phyloP scores from a whole-genome alignment of 2,329 filamentous ascomycete species.

The Dactylellina drechsleri region DNA sequence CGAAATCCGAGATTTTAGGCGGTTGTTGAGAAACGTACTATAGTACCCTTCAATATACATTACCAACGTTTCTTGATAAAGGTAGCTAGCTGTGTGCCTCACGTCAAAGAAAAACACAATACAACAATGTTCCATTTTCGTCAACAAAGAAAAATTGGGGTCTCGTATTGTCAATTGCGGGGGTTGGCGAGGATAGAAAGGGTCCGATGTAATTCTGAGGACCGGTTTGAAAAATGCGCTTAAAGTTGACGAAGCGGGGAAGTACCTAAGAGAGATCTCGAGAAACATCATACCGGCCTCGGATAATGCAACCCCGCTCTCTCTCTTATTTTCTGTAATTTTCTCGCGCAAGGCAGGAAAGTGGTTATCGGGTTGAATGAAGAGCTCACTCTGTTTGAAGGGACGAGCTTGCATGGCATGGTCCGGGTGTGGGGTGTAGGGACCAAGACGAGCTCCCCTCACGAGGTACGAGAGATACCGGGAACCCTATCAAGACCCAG shows the following conservation, averaged over 20 bases:
- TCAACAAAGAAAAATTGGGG: conserved; percentile 23
- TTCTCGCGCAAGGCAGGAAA: conserved; percentile 13
- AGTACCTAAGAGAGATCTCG: conserved; percentile 24
- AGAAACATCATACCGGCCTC: conserved; percentile 19
- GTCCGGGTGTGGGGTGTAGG: conserved; percentile 25
- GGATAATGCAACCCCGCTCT: conserved; percentile 55
- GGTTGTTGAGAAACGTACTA: conserved; percentile 20
- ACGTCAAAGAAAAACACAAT: conserved; percentile 21
- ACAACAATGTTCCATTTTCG: conserved; percentile 21
- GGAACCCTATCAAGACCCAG: conserved; percentile 30
- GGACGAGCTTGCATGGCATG: conserved; percentile 51
- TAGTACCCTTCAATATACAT: conserved; percentile 38
- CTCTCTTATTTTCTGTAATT: conserved; percentile 12
- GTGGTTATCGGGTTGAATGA: conserved; percentile 49
- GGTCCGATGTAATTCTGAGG: conserved; percentile 34
- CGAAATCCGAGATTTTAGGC: neutral
- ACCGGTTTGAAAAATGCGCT: conserved; percentile 30
- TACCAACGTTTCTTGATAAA: conserved; percentile 34
- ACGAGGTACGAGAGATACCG: conserved; percentile 29
- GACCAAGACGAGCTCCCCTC: conserved; percentile 47
- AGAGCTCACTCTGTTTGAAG: conserved; percentile 54
- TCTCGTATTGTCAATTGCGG: conserved; percentile 46
- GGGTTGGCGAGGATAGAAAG: conserved; percentile 18
- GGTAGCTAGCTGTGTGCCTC: conserved; percentile 20
- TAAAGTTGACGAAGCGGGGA: conserved; percentile 48